Base-by-base conservation (phyloP, 495 filamentous ascomycete genomes). In the Aspergillus conjunctus region DNA sequence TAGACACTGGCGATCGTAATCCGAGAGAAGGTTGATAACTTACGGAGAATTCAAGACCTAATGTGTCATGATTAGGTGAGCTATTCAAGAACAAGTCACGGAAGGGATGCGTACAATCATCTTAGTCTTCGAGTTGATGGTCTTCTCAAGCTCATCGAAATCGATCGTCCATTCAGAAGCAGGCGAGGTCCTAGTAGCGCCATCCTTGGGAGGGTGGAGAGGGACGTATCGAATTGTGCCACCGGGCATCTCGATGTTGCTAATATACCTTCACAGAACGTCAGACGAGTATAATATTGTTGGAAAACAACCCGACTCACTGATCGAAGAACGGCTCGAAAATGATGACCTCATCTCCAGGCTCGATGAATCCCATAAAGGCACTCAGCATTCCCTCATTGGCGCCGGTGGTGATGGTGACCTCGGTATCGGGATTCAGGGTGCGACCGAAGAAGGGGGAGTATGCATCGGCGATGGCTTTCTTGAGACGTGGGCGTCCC, bases 291-390 rank as follows among this genome's bases (percentile, higher is more conserved):
- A 7, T 22, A 5, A 31, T 9, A 34, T 41, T 44, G n/a, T 4
- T 31, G 21, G 7, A 12, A 6, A n/a, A 51, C 15, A 26, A 9
- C 22, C n/a, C 22, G 22, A 71, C 85, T 70, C 79, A 93, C 87
- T 98, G 94, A 76, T 98, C 94, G 69, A 97, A 98, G 79, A 97
- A 98, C 7, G 94, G 94, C 79, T 98, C 94, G 75, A 98, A 96
- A 54, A 98, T 85, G 44, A 98, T 96, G 52, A 97, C 95, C 73
- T 98, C 94, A 67, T 98, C 94, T 5, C 91, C 94, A 0, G 82
- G 82, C 74, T 98, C 94, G 59, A 98, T 87, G 65, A 98, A 98
- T 7, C 81, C 94, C 94, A 98, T 97, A 70, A 98, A 97, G 2
- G 94, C 94, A 66, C 88, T 91, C 41, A 98, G 83, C 89, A 96